Evolutionary conservation across 1,284 basidiomycete species (phyloP), one percentile per base, ranked within the genome.

Genomic region (Cystobasidium slooffiae): DNA sequence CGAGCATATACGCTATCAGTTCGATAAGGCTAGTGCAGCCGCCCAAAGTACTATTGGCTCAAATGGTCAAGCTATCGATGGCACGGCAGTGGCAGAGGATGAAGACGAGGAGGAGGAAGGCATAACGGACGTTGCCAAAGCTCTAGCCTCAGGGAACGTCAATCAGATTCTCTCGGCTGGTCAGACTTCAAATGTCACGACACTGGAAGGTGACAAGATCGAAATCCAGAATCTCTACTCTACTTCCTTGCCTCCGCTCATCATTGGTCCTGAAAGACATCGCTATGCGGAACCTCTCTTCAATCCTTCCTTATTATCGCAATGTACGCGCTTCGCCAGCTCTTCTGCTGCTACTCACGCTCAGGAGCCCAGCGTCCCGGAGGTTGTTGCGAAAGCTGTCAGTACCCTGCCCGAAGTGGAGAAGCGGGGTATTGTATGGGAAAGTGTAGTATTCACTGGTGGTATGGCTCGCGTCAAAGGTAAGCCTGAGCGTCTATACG

Each of bases 251-350:
- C 92, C 91, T 80, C 85, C 89, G 62, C 82, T 97, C 75, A 90
- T 88, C 1, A 80, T 97, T 43, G 94, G 94, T 6, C 90, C 91
- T 78, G 91, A 94, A 78, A 86, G 94, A 61, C 93, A 97, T 84
- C 86, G 92, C 52, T 90, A 95, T 81, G 93, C 91, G 80, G 94
- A 97, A 80, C 93, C 94, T 9, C 85, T 97, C 44, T 92, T 94
- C 77, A 89, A 94, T 75, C 90, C 91, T 43, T 81, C 80, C 0
- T 77, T 85, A 10, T 80, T 84, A 79, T 81, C 83, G 64, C 81
- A 80, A 3, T 76, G 84, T 65, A 81, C 81, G 3, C 75, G 81
- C 24, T 81, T 81, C 10, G 73, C 82, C 1, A 78, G 80, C 0
- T 52, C 74, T n/a, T 53, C 74, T 14, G 58, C 75, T 0, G 59